Conservation (phyloP, 2,329 filamentous ascomycete genomes). For the Trichoderma endophyticum region DNA sequence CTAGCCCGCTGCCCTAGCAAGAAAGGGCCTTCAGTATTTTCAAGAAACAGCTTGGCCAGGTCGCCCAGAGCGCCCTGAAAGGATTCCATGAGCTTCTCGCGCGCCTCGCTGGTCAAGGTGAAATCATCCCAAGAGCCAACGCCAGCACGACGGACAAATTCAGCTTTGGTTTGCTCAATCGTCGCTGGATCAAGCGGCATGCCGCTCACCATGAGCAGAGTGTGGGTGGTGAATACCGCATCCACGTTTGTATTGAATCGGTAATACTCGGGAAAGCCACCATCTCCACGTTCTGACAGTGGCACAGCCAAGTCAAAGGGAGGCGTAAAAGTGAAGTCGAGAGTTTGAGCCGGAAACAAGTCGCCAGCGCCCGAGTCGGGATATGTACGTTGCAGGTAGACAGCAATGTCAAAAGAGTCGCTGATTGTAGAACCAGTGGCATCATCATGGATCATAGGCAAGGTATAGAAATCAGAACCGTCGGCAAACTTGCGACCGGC, state of each 20-base stretch:
- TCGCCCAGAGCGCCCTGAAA: constrained; percentile 42
- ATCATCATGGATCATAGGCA: constrained; percentile 54
- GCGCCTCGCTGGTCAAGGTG: constrained; percentile 35
- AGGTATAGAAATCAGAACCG: constrained; percentile 57
- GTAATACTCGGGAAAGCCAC: constrained; percentile 37
- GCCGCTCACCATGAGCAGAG: constrained; percentile 36
- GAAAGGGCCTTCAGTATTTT: constrained; percentile 44
- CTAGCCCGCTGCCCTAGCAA: constrained; percentile 42
- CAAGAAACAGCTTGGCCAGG: constrained; percentile 40
- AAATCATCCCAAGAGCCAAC: constrained; percentile 45
- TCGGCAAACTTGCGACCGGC: constrained; percentile 54
- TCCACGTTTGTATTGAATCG: constrained; percentile 56
- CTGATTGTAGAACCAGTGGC: constrained; percentile 44
- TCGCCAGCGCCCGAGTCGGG: constrained; percentile 42
- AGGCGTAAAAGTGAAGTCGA: constrained; percentile 38
- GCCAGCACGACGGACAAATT: constrained; percentile 48
- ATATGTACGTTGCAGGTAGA: constrained; percentile 53
- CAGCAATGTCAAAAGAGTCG: constrained; percentile 65
- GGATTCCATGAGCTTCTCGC: constrained; percentile 36
- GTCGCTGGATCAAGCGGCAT: constrained; percentile 52
- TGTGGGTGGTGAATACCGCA: constrained; percentile 48
- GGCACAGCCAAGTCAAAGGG: constrained; percentile 27
- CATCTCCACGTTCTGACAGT: constrained; percentile 33
- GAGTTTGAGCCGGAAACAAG: constrained; percentile 45
- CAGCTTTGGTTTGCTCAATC: constrained; percentile 42